These are phyloP conservation scores for Pythium pyrilobum DNA, from an alignment of 352 stramenopile species.

Conservation along the genomic window DNA sequence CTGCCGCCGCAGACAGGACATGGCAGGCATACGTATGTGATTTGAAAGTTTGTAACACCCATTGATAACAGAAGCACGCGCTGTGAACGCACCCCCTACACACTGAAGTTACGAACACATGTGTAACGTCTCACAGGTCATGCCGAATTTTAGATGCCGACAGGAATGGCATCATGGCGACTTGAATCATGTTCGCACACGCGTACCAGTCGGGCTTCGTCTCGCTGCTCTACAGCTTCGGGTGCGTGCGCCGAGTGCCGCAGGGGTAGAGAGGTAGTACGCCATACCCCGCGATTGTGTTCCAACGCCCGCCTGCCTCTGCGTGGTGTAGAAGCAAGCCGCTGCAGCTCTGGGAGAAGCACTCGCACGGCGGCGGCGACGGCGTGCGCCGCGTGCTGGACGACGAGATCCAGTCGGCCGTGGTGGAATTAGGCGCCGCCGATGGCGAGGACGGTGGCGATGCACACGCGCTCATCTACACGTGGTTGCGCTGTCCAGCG, in stretches of 20 bases:
- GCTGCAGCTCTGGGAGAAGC: conserved; percentile 60
- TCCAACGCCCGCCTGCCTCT: not conserved
- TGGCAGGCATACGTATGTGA: conserved; percentile 14
- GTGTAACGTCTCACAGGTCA: no score
- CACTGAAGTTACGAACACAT: no score
- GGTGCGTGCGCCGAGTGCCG: conserved; percentile 20
- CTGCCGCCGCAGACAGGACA: not conserved
- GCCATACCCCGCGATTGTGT: not conserved
- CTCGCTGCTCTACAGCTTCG: conserved; percentile 59
- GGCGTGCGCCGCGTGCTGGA: conserved; percentile 46
- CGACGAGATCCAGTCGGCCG: conserved; percentile 50
- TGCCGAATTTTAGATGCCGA: no score
- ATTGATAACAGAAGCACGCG: not conserved
- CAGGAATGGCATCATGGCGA: no score
- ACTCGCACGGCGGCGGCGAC: conserved; percentile 20
- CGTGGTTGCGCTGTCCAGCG: conserved; percentile 46
- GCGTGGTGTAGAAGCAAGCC: conserved; percentile 28
- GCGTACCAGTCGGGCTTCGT: conserved; percentile 46
- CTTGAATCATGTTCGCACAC: conserved; percentile 56
- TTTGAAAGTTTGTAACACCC: conserved; percentile 13
- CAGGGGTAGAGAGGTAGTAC: not conserved
- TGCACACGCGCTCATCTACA: conserved; percentile 20
- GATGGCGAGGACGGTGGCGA: conserved; percentile 9
- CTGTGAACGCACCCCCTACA: no score
- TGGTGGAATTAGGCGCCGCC: conserved; percentile 35